phyloP scores from a whole-genome alignment of 208 protist species.

The Leishmania martiniquensis region DNA sequence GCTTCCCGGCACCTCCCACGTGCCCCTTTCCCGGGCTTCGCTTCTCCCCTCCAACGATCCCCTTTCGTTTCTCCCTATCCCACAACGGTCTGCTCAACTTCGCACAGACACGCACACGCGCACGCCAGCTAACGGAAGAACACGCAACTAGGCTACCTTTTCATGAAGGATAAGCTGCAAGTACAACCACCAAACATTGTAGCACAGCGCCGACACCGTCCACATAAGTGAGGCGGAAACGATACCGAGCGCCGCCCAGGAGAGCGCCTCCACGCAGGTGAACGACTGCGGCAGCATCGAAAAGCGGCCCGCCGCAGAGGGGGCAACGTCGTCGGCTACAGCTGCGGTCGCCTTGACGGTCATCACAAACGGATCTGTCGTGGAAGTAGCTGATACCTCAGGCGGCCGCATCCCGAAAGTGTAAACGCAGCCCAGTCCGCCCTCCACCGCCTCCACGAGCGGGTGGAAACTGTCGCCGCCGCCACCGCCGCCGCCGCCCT shows the following conservation, averaged over 20 bases:
- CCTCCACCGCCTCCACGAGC: conserved; percentile 62
- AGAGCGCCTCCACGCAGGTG: conserved; percentile 59
- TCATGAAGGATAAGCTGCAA: conserved; percentile 67
- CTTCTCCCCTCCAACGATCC: no score
- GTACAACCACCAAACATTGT: conserved; percentile 79
- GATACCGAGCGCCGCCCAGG: conserved; percentile 61
- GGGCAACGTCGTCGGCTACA: not conserved
- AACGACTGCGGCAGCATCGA: conserved; percentile 27
- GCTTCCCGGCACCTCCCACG: not conserved
- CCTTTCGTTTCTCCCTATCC: not conserved
- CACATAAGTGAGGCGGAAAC: conserved; percentile 65
- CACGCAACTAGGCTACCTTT: conserved; percentile 33
- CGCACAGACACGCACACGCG: not conserved
- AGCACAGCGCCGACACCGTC: conserved; percentile 62
- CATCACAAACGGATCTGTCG: conserved; percentile 19
- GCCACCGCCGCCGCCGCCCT: conserved; percentile 22
- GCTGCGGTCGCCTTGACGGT: conserved; percentile 23
- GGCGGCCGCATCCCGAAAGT: conserved; percentile 32
- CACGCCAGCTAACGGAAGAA: not conserved
- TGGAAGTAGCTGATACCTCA: conserved; percentile 9
- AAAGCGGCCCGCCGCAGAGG: not conserved
- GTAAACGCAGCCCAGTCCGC: conserved; percentile 58
- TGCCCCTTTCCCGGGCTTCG: not conserved
- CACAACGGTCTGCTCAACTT: not conserved
- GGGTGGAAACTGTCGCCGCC: conserved; percentile 34